Evolutionary conservation across 164 flowering plant species (phyloP).

Genomic region (Umbilicus rupestris): DNA sequence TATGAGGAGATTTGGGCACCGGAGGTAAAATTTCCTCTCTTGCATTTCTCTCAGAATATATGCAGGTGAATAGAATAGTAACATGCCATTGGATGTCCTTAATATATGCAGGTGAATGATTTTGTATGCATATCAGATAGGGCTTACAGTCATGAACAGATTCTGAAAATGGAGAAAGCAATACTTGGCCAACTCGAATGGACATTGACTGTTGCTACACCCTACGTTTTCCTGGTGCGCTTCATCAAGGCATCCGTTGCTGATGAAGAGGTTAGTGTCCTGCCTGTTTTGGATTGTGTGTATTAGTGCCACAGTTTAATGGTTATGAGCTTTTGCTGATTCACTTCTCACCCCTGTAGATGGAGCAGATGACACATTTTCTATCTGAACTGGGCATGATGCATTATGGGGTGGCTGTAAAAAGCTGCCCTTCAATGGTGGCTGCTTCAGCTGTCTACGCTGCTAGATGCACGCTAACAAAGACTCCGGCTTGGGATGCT

Average conservation of each 20-base stretch:
- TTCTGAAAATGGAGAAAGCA: slow-evolving; percentile 72
- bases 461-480: slow-evolving; percentile 55
- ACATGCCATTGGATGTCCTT: background rate
- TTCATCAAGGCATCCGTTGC: slow-evolving; percentile 65
- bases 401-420: slow-evolving; percentile 42
- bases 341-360: too few species aligned
- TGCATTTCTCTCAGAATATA: background rate
- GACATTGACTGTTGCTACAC: slow-evolving; percentile 81
- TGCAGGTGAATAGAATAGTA: background rate
- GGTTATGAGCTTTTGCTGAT: too few species aligned
- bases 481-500: slow-evolving; percentile 58
- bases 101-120: slow-evolving; percentile 29
- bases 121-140: slow-evolving; percentile 70
- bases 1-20: slow-evolving; percentile 98
- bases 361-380: slow-evolving; percentile 65
- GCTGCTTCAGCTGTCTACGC: slow-evolving; percentile 95
- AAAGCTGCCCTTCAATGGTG: slow-evolving; percentile 61
- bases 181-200: slow-evolving; percentile 75
- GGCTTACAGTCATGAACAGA: slow-evolving; percentile 51
- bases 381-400: slow-evolving; percentile 66
- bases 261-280: too few species aligned
- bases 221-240: slow-evolving; percentile 73
- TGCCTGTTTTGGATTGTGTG: too few species aligned
- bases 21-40: slow-evolving; percentile 26
- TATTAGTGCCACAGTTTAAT: too few species aligned